A percentile compares a stretch with the other conserved stretches of the same genome.
Evolutionary conservation across 2,329 filamentous ascomycete genomes (phyloP).

Genomic region (Sporothrix schenckii): DNA sequence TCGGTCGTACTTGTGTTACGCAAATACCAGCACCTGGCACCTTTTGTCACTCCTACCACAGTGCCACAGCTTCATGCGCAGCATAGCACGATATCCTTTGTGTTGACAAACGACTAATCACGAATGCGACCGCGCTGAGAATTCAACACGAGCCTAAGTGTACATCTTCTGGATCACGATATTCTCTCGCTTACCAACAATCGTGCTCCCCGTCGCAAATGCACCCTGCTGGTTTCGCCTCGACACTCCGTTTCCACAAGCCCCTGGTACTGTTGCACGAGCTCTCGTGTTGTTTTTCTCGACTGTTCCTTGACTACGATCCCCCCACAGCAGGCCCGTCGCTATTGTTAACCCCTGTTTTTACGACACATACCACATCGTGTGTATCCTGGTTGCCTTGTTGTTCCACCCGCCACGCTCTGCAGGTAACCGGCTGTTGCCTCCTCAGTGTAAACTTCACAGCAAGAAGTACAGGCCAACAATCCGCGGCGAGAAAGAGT

Average conservation of each 20-base stretch:
- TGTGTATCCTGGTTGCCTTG: slow-evolving; percentile 8
- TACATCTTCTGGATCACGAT: background rate
- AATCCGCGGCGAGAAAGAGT: background rate
- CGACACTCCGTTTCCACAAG: background rate
- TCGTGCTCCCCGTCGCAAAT: background rate
- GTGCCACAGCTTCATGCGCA: background rate
- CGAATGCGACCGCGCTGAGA: slow-evolving; percentile 4
- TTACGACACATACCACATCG: background rate
- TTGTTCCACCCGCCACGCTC: slow-evolving; percentile 1
- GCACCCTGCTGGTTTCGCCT: background rate
- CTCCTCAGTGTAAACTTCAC: background rate
- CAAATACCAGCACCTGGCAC: background rate
- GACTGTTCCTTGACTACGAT: background rate
- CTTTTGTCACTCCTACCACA: background rate
- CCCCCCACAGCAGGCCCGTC: background rate
- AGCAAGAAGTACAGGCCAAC: background rate
- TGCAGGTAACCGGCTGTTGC: slow-evolving; percentile 9
- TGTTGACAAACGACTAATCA: background rate
- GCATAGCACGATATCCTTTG: background rate
- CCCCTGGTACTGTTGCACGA: slow-evolving; percentile 15
- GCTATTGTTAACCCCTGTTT: background rate
- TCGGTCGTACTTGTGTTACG: slow-evolving; percentile 15
- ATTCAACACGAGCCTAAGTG: slow-evolving; percentile 2
- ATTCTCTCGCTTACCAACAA: background rate
- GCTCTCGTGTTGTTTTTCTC: slow-evolving; percentile 7